Base-by-base conservation (phyloP, 202 grass and related monocot genomes). In the Eragrostis tef region DNA sequence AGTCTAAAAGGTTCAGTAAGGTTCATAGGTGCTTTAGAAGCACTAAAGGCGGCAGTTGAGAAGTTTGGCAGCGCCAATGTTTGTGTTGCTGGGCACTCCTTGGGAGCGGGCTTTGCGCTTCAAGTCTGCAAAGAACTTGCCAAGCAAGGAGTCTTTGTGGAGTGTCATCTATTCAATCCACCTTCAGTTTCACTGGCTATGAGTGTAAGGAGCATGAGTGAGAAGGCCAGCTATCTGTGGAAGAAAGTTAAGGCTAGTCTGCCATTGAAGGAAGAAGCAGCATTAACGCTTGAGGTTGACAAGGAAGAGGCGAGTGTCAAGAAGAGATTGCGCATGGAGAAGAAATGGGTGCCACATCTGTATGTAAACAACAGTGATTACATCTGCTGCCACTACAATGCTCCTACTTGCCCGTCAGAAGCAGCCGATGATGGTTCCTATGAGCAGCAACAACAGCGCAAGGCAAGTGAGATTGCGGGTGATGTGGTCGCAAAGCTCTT, bases 281-380 rank as follows among this genome's bases (percentile, higher is more conserved):
- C 61, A 67, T 29, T 86, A 64, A 41, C 66, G 6, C 60, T 79
- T 73, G 69, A 79, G 47, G 51, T 42, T 56, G 64, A 79, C 57
- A 70, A 80, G 29, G 86, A 84, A 58, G 83, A 83, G 19, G 78
- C 46, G 13, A 87, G 34, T 24, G 82, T 77, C 48, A 89, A 86
- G 82, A 97, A 91, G 91, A 89, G 16, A 76, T 76, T 84, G 29
- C 61, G 53, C 6, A 47, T 78, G 3, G 88, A 90, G 50, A 90
- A 91, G 86, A 97, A 93, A 89, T 97, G 93, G 93, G 78, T 93
- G 75, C 93, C 93, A 54, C 87, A 91, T 75, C 84, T 97, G 41
- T 97, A 97, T 50, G 93, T 97, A 45, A 97, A 97, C 80, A 97
- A 91, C 84, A 93, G 93, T 51, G 93, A 97, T 71, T 97, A 97